Base-by-base conservation (phyloP, 2,329 filamentous ascomycete genomes). In the Fusarium oligoseptatum region DNA sequence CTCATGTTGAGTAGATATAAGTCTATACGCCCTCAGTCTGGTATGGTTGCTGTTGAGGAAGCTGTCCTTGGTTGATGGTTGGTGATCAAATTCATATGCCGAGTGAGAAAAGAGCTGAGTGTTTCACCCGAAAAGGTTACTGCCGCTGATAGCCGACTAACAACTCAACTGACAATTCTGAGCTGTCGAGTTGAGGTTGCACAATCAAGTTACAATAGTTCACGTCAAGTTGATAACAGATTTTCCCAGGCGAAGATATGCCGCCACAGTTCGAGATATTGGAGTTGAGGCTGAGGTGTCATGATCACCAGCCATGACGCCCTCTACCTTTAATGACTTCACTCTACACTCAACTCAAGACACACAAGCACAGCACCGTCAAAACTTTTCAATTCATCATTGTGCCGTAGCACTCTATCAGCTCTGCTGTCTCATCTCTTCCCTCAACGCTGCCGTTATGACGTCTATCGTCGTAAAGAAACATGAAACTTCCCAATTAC, bases 401-500 rank as follows among this genome's bases (percentile, higher is more conserved):
- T 77, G 69, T 41, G 34, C 62, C 36, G 61, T 43, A 27, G 63
- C 41, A 67, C 56, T 57, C 52, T 55, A 66, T 29, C 34, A 67
- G 45, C 45, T 20, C 60, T 52, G 14, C 70, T 64, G 45, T 65
- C 41, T 34, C 32, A 22, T 60, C 37, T 69, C 64, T 37, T 58
- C 41, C 64, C 41, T 60, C 41, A 62, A 72, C 57, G 43, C 57
- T 74, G 65, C 58, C 67, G 56, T 72, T 65, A 64, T 52, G 55
- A 71, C 66, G 67, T 78, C 75, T 70, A 75, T 68, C 68, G 61
- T 73, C 64, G 70, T 76, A 39, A 71, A 73, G 61, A 69, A 74
- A 64, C 69, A 77, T 76, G 64, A 68, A 58, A 60, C 45, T 75
- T 69, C 68, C 68, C 76, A 74, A 76, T 70, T 70, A 66, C 77